A percentile compares a stretch with the other conserved stretches of the same genome.
Conservation (phyloP, 2,329 filamentous ascomycete species). For the Massarina eburnea region DNA sequence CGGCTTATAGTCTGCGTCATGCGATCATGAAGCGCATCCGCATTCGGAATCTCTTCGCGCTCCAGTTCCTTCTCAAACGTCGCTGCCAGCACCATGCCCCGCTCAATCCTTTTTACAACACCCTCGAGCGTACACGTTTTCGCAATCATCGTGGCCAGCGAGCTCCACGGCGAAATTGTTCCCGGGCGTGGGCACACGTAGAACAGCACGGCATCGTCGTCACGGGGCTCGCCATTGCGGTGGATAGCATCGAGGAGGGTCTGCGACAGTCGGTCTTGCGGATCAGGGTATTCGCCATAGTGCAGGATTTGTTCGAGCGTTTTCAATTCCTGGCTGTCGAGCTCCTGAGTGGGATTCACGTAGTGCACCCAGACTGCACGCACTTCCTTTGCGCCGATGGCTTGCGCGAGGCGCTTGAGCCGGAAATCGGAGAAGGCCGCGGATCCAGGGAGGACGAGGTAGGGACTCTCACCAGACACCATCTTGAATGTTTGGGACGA, state of each 20-base stretch:
- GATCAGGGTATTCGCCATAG: constrained; percentile 59
- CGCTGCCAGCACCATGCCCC: constrained; percentile 76
- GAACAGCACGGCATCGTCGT: constrained; percentile 59
- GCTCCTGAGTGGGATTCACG: constrained; percentile 46
- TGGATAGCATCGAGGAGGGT: constrained; percentile 50
- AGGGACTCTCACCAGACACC: constrained; percentile 38
- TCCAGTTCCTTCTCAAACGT: constrained; percentile 57
- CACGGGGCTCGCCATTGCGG: constrained; percentile 53
- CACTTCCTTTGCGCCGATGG: constrained; percentile 50
- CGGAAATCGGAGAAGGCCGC: constrained; percentile 59
- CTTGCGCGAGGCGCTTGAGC: constrained; percentile 47
- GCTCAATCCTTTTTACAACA: constrained; percentile 77
- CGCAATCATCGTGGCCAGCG: constrained; percentile 90
- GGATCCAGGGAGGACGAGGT: constrained; percentile 53
- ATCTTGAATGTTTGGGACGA: constrained; percentile 16
- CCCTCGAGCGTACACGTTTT: constrained; percentile 82
- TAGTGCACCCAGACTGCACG: constrained; percentile 56
- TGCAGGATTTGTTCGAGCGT: constrained; percentile 62
- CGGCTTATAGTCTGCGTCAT: constrained; percentile 87
- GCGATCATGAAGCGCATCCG: constrained; percentile 80
- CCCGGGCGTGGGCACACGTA: constrained; percentile 79
- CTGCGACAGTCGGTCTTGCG: constrained; percentile 47
- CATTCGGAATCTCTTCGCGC: constrained; percentile 58
- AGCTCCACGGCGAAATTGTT: constrained; percentile 94
- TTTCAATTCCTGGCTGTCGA: constrained; percentile 49